Base-by-base conservation (phyloP, 2,329 filamentous ascomycete genomes). In the Sarocladium oryzae region DNA sequence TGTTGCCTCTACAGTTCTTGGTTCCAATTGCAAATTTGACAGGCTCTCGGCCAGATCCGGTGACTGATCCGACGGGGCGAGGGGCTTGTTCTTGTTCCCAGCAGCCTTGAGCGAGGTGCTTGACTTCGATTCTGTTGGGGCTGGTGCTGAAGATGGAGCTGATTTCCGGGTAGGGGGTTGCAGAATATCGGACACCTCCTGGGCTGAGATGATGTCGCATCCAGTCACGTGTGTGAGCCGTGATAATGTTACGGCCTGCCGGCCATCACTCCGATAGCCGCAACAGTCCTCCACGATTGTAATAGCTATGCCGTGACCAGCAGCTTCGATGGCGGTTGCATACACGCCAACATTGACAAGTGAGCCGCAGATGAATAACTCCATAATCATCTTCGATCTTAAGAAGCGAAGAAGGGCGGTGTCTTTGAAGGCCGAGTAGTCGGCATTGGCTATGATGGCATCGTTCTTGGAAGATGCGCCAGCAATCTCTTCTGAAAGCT, bases 281-380 rank as follows among this genome's bases (percentile, higher is more conserved):
- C 95, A 82, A 65, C 91, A 96, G 64, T 97, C 90, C 50, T 93
- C 85, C 35, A 97, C 73, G 11, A 97, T 73, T 4, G 87, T 93
- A 61, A 96, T 89, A n/a, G 82, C 76, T 61, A 95, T 84, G 4
- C 91, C 93, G 66, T 96, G 87, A 18, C 86, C 81, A 2, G 89
- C 91, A 10, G 92, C 93, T 62, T 96, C 93, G 56, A 95, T 76
- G 3, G 90, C 90, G 1, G 92, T 96, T 7, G 93, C 92, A 63
- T 93, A 90, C 43, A 97, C 84, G 28, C 90, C 91, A 32, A 95
- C 74, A 61, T 97, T 96, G 38, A 86, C 88, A 46, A 95, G 77
- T 40, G 87, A 86, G 20, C 93, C 93, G 61, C 88, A 95, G 21
- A 97, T 80, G 67, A 88, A 96, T 11, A 99, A 73, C 60, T 96